Evolutionary conservation across 768 basidiomycete genomes (phyloP).

Genomic region (Auriscalpium microsporum): DNA sequence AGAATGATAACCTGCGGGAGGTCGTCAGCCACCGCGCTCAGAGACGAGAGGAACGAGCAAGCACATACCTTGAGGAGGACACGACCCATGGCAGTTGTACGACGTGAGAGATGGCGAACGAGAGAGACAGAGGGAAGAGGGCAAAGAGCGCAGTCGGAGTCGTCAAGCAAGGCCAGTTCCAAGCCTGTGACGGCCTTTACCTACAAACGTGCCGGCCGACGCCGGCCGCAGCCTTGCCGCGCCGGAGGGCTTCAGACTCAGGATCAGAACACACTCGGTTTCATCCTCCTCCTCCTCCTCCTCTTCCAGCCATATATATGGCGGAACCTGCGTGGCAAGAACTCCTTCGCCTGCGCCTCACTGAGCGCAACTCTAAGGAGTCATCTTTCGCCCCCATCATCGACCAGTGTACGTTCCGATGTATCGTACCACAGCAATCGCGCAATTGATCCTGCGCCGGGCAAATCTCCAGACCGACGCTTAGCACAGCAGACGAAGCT

Average conservation of each 20-base stretch:
- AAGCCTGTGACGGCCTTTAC: not conserved
- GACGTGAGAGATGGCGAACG: constrained; percentile 16
- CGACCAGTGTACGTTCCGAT: constrained; percentile 72
- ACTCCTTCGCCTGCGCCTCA: constrained; percentile 65
- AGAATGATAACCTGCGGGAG: constrained; percentile 86
- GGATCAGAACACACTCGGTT: not conserved
- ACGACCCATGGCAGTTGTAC: constrained; percentile 54
- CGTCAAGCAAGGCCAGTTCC: not conserved
- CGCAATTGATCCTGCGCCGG: too few species aligned
- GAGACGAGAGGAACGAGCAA: not conserved
- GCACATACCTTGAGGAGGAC: constrained; percentile 70
- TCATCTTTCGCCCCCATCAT: constrained; percentile 78
- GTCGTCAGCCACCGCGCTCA: constrained; percentile 6
- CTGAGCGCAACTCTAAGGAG: constrained; percentile 77
- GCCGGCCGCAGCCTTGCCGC: not conserved
- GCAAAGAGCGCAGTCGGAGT: constrained; percentile 4
- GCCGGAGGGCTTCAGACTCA: not conserved
- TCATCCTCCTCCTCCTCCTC: not conserved
- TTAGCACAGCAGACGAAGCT: constrained; percentile 88
- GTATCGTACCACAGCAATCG: too few species aligned
- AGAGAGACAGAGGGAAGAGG: constrained; percentile 15
- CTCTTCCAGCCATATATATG: constrained; percentile 33
- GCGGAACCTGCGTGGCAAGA: constrained; percentile 84
- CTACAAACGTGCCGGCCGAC: not conserved
- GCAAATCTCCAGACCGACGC: constrained; percentile 56